Evolutionary conservation across 2,329 filamentous ascomycete species (phyloP).

Genomic region (Colletotrichum sansevieriae): DNA sequence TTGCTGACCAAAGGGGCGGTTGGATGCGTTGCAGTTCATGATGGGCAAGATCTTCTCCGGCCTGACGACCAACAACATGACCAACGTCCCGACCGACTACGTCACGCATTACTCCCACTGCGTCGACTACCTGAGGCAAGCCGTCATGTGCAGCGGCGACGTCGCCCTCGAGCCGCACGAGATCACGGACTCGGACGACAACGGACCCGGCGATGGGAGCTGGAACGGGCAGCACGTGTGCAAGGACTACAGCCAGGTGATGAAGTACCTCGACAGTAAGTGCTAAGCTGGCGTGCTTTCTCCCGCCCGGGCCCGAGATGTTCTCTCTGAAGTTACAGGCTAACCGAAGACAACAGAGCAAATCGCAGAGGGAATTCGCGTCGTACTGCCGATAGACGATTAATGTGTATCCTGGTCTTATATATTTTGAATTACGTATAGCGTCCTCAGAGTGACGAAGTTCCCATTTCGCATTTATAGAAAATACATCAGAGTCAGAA

Average conservation of each 20-base stretch:
- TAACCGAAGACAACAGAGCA: slow-evolving; percentile 35
- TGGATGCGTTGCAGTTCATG: slow-evolving; percentile 47
- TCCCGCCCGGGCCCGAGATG: no score
- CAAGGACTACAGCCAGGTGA: slow-evolving; percentile 53
- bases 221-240: slow-evolving; percentile 59
- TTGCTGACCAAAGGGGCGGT: background rate
- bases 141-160: slow-evolving; percentile 54
- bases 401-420: background rate
- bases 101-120: slow-evolving; percentile 56
- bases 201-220: slow-evolving; percentile 52
- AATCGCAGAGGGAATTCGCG: slow-evolving; percentile 44
- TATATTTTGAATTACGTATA: background rate
- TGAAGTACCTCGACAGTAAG: slow-evolving; percentile 52
- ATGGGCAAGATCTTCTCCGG: slow-evolving; percentile 51
- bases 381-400: slow-evolving; percentile 45
- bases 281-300: background rate
- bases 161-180: slow-evolving; percentile 53
- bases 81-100: slow-evolving; percentile 46
- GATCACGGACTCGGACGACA: slow-evolving; percentile 54
- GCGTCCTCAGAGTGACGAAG: background rate
- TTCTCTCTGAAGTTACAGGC: no score
- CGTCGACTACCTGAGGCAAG: slow-evolving; percentile 57
- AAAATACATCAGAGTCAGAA: no score
- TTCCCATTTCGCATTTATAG: no score
- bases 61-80: slow-evolving; percentile 42